A percentile compares a stretch with the other conserved stretches of the same genome.
phyloP scores from a whole-genome alignment of 345 rosid genomes.

The Acer campestre region DNA sequence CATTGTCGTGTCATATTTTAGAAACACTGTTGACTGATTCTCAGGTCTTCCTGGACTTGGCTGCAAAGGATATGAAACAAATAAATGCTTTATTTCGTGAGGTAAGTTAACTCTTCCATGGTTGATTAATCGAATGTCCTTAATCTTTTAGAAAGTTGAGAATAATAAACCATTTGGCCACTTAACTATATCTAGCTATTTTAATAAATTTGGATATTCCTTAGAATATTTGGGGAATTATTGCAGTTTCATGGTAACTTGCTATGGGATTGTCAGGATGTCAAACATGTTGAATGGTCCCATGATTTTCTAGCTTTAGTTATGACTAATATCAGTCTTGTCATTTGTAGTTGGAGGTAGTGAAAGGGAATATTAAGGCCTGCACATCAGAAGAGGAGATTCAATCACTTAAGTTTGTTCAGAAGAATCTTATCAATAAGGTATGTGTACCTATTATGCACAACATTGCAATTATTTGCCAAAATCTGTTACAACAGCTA shows the following conservation, averaged over 20 bases:
- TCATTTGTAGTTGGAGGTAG: slow-evolving; percentile 61
- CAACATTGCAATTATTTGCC: slow-evolving; percentile 1
- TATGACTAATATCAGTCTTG: slow-evolving; percentile 15
- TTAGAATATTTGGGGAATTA: neutral
- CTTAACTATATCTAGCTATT: neutral
- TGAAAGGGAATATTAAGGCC: slow-evolving; percentile 66
- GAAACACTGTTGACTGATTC: slow-evolving; percentile 20
- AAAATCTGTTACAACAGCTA: neutral
- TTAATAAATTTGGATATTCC: neutral
- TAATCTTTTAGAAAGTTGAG: neutral
- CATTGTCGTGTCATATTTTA: neutral
- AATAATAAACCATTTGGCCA: neutral
- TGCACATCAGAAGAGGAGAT: slow-evolving; percentile 77
- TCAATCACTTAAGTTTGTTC: slow-evolving; percentile 64
- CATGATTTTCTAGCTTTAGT: neutral
- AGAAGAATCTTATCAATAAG: slow-evolving; percentile 86
- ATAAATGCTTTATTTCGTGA: slow-evolving; percentile 81
- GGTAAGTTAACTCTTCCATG: slow-evolving; percentile 42
- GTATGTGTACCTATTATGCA: slow-evolving; percentile 34
- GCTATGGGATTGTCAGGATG: neutral
- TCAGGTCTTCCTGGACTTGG: slow-evolving; percentile 90
- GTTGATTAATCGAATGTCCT: slow-evolving; percentile 10
- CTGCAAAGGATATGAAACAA: slow-evolving; percentile 76
- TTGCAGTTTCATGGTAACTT: neutral
- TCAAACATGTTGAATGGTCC: neutral